Evolutionary conservation across 2,329 filamentous ascomycete species (phyloP), one percentile per base, ranked within the genome.

Genomic region (Hypoxylon sp.): DNA sequence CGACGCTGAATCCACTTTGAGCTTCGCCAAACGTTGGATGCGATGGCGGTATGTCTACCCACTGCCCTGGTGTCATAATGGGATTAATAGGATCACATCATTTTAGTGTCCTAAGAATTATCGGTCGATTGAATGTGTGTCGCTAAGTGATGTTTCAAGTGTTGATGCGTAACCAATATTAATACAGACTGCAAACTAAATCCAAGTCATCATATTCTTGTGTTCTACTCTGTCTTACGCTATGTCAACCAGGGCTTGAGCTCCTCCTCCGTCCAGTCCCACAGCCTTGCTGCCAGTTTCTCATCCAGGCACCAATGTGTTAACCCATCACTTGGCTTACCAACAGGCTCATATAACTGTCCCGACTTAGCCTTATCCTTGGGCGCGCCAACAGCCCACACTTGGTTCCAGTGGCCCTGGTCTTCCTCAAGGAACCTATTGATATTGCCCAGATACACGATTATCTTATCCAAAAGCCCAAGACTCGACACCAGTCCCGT

Each of bases 321-420:
- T 5, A 68, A 72, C n/a, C 71, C 73, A 14, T 63, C 5, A 23
- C 25, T 57, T 11, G 13, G 49, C 10, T 74, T 67, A 0, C 76
- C 80, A n/a, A 81, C 73, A 3, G 80, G 80, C 57, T 76, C 76
- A 65, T 82, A 82, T 50, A 78, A 79, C 51, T 73, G 74, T 6
- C 77, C 79, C 25, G 45, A 70, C 74, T 66, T 71, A 55, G 75
- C 72, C 25, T 72, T 68, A 19, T 64, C 62, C 59, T 62, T 65
- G 5, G 59, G 56, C 19, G 76, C 79, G 19, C 76, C 77, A 11
- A 68, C 69, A 32, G 79, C 79, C 78, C 79, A 83, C 7, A 82
- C 60, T 73, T 81, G 77, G 65, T 79, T 81, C 67, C 75, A 77
- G 43, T 77, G 74, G 21, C 82, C 81, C 57, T 81, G 73, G 50